Conservation (phyloP, 2,329 filamentous ascomycete species). For the Elsinoe batatas region DNA sequence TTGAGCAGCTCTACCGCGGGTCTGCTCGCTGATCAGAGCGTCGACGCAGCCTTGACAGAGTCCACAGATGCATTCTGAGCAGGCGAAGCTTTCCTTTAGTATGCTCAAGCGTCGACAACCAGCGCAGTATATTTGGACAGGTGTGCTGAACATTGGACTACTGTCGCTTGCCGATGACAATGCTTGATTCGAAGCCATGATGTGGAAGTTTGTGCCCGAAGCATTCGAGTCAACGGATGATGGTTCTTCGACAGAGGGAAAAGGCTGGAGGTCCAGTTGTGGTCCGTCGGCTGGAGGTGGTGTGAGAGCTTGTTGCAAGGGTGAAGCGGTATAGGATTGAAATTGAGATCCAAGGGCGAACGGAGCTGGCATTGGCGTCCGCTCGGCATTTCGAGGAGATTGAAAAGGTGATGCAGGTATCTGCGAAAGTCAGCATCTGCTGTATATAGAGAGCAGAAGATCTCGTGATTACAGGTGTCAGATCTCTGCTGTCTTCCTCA, state of each 20-base stretch:
- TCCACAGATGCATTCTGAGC: slow-evolving; percentile 91
- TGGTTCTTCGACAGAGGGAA: slow-evolving; percentile 68
- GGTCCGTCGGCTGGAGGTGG: slow-evolving; percentile 49
- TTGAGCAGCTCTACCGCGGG: slow-evolving; percentile 54
- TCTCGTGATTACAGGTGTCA: slow-evolving; percentile 58
- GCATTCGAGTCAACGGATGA: slow-evolving; percentile 58
- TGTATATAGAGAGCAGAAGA: background rate
- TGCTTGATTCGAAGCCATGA: slow-evolving; percentile 38
- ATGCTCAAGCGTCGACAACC: slow-evolving; percentile 70
- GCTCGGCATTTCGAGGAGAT: slow-evolving; percentile 42
- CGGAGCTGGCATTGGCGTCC: slow-evolving; percentile 51
- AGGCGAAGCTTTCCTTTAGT: slow-evolving; percentile 79
- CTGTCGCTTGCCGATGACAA: slow-evolving; percentile 41
- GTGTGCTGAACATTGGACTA: slow-evolving; percentile 43
- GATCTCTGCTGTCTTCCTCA: slow-evolving; percentile 78
- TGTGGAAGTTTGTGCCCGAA: slow-evolving; percentile 60
- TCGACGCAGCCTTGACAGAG: slow-evolving; percentile 83
- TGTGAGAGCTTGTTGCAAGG: slow-evolving; percentile 80
- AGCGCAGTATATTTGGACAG: slow-evolving; percentile 83
- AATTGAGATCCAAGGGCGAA: slow-evolving; percentile 41
- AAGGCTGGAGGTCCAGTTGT: slow-evolving; percentile 50
- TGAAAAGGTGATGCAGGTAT: slow-evolving; percentile 41
- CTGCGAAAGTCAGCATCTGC: slow-evolving; percentile 21
- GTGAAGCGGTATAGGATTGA: slow-evolving; percentile 74
- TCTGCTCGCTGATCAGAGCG: slow-evolving; percentile 65